Conservation (phyloP, 768 basidiomycete species). For the Pholiota conissans region DNA sequence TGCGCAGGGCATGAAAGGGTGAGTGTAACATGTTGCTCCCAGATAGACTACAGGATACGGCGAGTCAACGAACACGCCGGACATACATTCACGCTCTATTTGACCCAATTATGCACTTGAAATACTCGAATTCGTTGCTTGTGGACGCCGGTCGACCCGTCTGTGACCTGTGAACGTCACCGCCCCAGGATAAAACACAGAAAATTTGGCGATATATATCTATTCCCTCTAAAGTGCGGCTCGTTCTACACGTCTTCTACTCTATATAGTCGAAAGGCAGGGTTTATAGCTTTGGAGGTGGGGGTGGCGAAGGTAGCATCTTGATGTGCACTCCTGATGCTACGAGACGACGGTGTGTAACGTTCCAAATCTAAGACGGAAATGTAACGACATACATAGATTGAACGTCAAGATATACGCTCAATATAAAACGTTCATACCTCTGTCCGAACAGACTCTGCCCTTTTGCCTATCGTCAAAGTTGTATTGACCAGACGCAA, state of each 20-base stretch:
- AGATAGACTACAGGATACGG: no score
- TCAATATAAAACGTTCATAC: conserved; percentile 27
- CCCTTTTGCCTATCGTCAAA: conserved; percentile 46
- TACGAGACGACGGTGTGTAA: conserved; percentile 48
- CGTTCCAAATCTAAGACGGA: conserved; percentile 50
- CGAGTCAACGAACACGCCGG: background rate
- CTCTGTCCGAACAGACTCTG: conserved; percentile 50
- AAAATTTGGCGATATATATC: no score
- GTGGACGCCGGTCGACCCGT: no score
- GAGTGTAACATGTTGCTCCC: background rate
- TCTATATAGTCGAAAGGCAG: background rate
- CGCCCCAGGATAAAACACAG: no score
- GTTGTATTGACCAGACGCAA: conserved; percentile 55
- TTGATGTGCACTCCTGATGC: conserved; percentile 55
- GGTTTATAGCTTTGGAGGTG: background rate
- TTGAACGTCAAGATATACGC: background rate
- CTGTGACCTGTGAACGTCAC: no score
- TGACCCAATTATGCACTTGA: no score
- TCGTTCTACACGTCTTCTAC: background rate
- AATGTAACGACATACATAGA: background rate
- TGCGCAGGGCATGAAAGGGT: background rate
- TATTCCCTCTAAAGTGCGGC: background rate
- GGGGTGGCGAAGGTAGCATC: conserved; percentile 44
- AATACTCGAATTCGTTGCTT: no score
- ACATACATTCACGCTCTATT: no score